Percentiles rank a stretch among this genome's conserved stretches.
phyloP scores from a whole-genome alignment of 306 rosid species.

The Casuarina cunninghamiana region DNA sequence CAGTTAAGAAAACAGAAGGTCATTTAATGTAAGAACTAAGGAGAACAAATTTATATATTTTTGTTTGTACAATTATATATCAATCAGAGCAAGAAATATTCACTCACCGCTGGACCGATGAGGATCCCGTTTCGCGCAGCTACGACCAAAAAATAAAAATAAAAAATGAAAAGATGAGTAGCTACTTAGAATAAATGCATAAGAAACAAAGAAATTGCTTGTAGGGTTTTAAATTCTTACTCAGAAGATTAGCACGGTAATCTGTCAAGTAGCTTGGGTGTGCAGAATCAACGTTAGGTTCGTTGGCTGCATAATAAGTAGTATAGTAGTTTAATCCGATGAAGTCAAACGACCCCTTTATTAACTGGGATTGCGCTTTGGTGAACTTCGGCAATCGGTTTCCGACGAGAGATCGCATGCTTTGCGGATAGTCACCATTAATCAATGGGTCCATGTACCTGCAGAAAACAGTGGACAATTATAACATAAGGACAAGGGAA shows the following conservation, averaged over 20 bases:
- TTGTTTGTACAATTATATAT: no score
- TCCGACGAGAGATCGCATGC: conserved; percentile 42
- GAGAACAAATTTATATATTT: no score
- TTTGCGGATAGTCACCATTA: conserved; percentile 56
- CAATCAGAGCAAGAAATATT: no score
- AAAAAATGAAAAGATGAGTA: no score
- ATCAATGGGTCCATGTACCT: conserved; percentile 66
- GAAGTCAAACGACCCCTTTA: conserved; percentile 61
- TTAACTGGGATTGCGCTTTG: conserved; percentile 30
- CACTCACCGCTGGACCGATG: conserved; percentile 52
- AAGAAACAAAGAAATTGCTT: not conserved
- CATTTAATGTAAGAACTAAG: not conserved
- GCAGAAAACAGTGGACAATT: not conserved
- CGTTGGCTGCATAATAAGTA: conserved; percentile 39
- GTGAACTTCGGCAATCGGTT: conserved; percentile 55
- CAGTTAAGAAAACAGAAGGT: not conserved
- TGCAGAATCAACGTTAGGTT: conserved; percentile 17
- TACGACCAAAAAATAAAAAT: not conserved
- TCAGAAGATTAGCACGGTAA: conserved; percentile 26
- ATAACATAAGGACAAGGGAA: no score
- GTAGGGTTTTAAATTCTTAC: conserved; percentile 19
- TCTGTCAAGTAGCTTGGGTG: conserved; percentile 36
- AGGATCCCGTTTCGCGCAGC: conserved; percentile 39
- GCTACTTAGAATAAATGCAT: not conserved
- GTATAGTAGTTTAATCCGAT: conserved; percentile 68